phyloP scores from a whole-genome alignment of 73 alveolate genomes.

The Tetrahymena malaccensis region DNA sequence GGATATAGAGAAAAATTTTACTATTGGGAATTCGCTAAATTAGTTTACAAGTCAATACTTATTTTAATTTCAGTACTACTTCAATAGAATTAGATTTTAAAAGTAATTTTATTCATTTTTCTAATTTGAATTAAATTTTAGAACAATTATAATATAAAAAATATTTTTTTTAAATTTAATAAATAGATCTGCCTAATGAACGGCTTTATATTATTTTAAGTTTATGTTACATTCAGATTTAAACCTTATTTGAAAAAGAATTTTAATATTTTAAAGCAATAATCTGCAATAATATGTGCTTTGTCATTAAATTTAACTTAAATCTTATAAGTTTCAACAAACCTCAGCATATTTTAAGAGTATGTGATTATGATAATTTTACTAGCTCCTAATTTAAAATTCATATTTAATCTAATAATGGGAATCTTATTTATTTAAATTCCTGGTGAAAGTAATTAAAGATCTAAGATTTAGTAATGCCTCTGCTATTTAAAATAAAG shows the following conservation, averaged over 20 bases:
- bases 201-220: no score
- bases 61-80: not conserved
- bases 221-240: no score
- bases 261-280: no score
- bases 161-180: no score
- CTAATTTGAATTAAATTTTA: no score
- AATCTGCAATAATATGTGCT: not conserved
- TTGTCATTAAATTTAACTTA: not conserved
- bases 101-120: not conserved
- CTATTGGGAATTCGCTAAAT: not conserved
- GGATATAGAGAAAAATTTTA: not conserved
- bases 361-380: not conserved
- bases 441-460: not conserved
- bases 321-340: not conserved
- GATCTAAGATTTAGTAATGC: not conserved
- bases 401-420: not conserved
- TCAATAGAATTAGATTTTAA: not conserved
- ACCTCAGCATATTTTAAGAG: no score
- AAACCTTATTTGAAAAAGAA: no score
- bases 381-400: not conserved
- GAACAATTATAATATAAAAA: no score
- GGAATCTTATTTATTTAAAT: not conserved
- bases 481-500: no score
- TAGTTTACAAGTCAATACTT: no score
- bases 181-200: no score